phyloP scores from a whole-genome alignment of 164 flowering plant genomes.

The Protea cynaroides region DNA sequence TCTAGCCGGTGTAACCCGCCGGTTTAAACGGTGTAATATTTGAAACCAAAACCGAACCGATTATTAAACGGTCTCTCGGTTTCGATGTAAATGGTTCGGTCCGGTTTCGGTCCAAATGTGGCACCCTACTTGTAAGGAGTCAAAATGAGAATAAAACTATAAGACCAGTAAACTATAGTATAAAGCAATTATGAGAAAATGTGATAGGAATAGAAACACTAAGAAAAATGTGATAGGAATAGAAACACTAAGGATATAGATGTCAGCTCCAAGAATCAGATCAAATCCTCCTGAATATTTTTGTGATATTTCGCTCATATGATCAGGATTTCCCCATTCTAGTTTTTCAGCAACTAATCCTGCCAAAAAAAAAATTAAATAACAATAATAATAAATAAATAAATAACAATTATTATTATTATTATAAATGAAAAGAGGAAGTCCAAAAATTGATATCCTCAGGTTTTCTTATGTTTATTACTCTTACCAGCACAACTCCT shows the following conservation, averaged over 20 bases:
- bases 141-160: background rate
- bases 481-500: slow-evolving; percentile 45
- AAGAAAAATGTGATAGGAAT: slow-evolving; percentile 1
- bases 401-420: too few relatives aligned
- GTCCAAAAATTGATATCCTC: slow-evolving; percentile 8
- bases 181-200: background rate
- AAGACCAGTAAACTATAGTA: background rate
- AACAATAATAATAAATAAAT: too few relatives aligned
- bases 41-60: too few relatives aligned
- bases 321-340: slow-evolving; percentile 82
- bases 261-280: slow-evolving; percentile 96
- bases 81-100: too few relatives aligned
- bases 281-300: slow-evolving; percentile 66
- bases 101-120: too few relatives aligned
- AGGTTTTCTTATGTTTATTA: slow-evolving; percentile 7
- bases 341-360: slow-evolving; percentile 63
- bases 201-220: background rate
- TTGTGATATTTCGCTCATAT: slow-evolving; percentile 43
- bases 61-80: too few relatives aligned
- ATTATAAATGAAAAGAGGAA: background rate
- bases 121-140: too few relatives aligned
- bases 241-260: slow-evolving; percentile 59
- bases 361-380: slow-evolving; percentile 8
- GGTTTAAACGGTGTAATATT: too few relatives aligned
- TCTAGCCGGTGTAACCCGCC: too few relatives aligned